Evolutionary conservation across 208 protist species (phyloP), one percentile per base, ranked within the genome.

Genomic region (Trypanosoma platydactyli): DNA sequence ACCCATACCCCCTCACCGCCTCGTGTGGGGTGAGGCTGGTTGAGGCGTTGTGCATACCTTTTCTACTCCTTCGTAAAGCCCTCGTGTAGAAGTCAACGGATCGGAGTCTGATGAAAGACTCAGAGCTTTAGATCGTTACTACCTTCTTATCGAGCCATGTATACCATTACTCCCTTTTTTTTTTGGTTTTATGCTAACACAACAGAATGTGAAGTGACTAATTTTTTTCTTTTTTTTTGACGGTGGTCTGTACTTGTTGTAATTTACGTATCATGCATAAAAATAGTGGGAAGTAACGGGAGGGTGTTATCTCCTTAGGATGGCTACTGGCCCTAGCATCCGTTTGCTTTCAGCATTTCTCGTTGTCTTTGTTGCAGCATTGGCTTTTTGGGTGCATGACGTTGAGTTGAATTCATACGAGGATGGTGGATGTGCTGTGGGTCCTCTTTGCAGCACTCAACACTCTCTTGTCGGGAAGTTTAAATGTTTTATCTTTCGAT

Each of bases 141-240:
- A n/a, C n/a, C n/a, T n/a, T n/a, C n/a, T n/a, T n/a, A n/a, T n/a
- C n/a, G n/a, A n/a, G n/a, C n/a, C n/a, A n/a, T n/a, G n/a, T n/a
- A n/a, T n/a, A n/a, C n/a, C n/a, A n/a, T n/a, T n/a, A n/a, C n/a
- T n/a, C n/a, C n/a, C n/a, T n/a, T n/a, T n/a, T n/a, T n/a, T n/a
- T n/a, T n/a, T n/a, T n/a, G n/a, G n/a, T n/a, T n/a, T n/a, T n/a
- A n/a, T n/a, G n/a, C n/a, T n/a, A n/a, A n/a, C n/a, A n/a, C n/a
- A n/a, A n/a, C n/a, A 30, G 53, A 35, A 63, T 42, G 62, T 72
- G 13, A 6, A n/a, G 22, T 22, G 16, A 33, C 20, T 38, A 55
- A n/a, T 38, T 70, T 41, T 45, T 40, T 57, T 72, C 50, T 54
- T 64, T 52, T 72, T 25, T 70, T 59, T 51, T 35, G n/a, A n/a